Conservation (phyloP, 257 asterid species). For the Penstemon barbatus region DNA sequence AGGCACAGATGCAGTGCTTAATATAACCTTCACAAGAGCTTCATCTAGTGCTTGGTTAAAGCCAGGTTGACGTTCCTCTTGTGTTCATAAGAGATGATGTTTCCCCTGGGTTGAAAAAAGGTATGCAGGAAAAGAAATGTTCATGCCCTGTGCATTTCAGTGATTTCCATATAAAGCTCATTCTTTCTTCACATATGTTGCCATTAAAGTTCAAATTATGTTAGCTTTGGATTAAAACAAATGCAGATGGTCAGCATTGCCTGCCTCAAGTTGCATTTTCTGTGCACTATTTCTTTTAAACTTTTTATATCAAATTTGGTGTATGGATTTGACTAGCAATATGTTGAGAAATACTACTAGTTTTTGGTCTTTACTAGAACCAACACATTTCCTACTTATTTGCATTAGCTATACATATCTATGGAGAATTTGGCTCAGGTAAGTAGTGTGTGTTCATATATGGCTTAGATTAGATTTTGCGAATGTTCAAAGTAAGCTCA, state of each 20-base stretch:
- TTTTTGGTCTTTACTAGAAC: background rate
- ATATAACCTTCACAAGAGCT: too few relatives aligned
- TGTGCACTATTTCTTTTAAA: background rate
- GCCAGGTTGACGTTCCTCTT: constrained; percentile 72
- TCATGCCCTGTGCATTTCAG: background rate
- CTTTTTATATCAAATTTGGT: background rate
- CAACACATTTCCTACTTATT: background rate
- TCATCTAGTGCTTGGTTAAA: constrained; percentile 33
- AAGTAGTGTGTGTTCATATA: background rate
- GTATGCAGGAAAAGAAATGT: constrained; percentile 32
- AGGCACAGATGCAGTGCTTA: too few relatives aligned
- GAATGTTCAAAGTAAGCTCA: too few relatives aligned
- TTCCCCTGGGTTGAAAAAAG: constrained; percentile 82
- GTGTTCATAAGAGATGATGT: constrained; percentile 84
- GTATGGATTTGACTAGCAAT: background rate
- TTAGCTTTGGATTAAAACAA: background rate
- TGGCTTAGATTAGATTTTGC: background rate
- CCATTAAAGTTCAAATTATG: constrained; percentile 6
- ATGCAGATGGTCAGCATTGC: background rate
- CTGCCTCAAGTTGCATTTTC: background rate
- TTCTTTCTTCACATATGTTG: constrained; percentile 12
- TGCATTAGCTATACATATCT: background rate
- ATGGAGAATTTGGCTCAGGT: background rate
- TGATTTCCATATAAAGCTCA: background rate
- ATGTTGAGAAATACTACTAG: background rate